These are phyloP conservation scores for Exophiala dermatitidis DNA, from an alignment of 2,329 filamentous ascomycete genomes.

Conservation along the genomic window DNA sequence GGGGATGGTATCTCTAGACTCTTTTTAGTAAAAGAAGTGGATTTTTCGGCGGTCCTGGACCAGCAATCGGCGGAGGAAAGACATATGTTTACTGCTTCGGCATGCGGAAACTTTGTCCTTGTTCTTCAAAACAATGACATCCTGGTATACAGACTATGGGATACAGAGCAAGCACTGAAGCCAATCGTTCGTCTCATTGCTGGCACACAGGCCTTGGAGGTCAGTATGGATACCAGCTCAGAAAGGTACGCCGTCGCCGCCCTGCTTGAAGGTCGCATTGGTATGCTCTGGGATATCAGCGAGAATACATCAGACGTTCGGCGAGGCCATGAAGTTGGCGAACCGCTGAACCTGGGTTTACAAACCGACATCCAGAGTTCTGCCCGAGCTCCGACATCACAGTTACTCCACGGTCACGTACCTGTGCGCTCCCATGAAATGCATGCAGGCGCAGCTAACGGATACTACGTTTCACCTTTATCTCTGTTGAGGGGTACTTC, in stretches of 20 bases:
- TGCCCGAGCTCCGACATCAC: neutral
- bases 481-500: neutral
- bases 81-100: conserved; percentile 46
- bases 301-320: conserved; percentile 18
- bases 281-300: conserved; percentile 52
- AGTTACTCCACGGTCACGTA: neutral
- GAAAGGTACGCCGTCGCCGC: conserved; percentile 51
- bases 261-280: conserved; percentile 53
- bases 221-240: conserved; percentile 57
- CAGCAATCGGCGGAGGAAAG: conserved; percentile 8
- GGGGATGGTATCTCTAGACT: conserved; percentile 21
- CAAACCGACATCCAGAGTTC: conserved; percentile 13
- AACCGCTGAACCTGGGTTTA: conserved; percentile 23
- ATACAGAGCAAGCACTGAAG: conserved; percentile 31
- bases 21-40: conserved; percentile 13
- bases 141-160: conserved; percentile 47
- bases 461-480: neutral
- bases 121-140: conserved; percentile 49
- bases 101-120: conserved; percentile 53
- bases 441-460: neutral
- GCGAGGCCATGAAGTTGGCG: conserved; percentile 18
- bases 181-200: conserved; percentile 51
- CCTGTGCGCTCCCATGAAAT: conserved; percentile 4
- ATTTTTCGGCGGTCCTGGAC: conserved; percentile 25
- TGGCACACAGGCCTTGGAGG: conserved; percentile 50